Conservation (phyloP, 1,139 yeast species). For the Debaryomyces psychrophilus region DNA sequence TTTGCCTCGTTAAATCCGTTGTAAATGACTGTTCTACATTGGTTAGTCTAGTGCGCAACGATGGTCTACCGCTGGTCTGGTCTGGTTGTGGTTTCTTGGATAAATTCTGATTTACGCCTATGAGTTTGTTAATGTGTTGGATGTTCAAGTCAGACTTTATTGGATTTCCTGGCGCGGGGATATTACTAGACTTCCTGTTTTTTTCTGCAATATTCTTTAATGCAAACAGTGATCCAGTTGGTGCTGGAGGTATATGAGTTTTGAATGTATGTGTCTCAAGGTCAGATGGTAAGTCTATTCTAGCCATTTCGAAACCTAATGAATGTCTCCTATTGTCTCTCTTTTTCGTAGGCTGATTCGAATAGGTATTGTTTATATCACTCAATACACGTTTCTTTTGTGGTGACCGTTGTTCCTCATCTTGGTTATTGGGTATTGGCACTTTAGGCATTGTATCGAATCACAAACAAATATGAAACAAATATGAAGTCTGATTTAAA, state of each 20-base stretch:
- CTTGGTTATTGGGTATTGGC: background rate
- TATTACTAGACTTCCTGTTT: conserved; percentile 11
- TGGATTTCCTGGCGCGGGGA: conserved; percentile 13
- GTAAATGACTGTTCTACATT: conserved; percentile 11
- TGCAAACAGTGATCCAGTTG: conserved; percentile 6
- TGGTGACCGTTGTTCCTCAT: conserved; percentile 1
- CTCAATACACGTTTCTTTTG: conserved; percentile 21
- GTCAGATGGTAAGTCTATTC: conserved; percentile 15
- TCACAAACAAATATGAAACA: conserved; percentile 8
- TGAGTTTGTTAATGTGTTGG: conserved; percentile 14
- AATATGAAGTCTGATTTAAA: background rate
- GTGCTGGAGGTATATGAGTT: conserved; percentile 15
- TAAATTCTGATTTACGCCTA: conserved; percentile 13
- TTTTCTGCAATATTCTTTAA: conserved; percentile 11
- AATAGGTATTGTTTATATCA: conserved; percentile 17
- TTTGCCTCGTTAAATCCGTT: conserved; percentile 11
- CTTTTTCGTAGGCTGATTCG: conserved; percentile 3
- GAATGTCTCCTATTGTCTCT: conserved; percentile 15
- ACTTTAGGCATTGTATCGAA: conserved; percentile 1
- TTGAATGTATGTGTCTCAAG: conserved; percentile 3
- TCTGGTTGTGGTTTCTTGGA: conserved; percentile 7
- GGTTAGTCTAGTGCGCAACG: conserved; percentile 11
- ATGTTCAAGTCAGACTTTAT: conserved; percentile 10
- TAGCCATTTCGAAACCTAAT: conserved; percentile 21
- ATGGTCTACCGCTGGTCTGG: background rate